Evolutionary conservation across 192 early-diverging fungal species (phyloP).

Genomic region (Backusella psychrophila): DNA sequence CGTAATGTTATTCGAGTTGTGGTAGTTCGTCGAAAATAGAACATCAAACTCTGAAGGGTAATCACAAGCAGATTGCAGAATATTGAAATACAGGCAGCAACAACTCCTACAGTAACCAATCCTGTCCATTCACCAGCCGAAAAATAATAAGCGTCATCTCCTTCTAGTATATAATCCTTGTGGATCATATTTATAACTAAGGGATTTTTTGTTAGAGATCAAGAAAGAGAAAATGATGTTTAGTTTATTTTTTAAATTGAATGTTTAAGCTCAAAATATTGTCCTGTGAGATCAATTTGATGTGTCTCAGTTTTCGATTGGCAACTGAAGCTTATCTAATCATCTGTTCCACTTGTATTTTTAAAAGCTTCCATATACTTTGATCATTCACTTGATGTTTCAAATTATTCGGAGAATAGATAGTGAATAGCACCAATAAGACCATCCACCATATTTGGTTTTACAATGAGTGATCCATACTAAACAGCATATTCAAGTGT

Average conservation of each 20-base stretch:
- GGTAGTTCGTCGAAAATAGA: not conserved
- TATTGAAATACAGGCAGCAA: not conserved
- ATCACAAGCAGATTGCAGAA: not conserved
- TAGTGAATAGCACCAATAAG: too few species aligned
- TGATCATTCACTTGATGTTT: not conserved
- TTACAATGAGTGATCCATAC: not conserved
- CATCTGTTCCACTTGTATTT: not conserved
- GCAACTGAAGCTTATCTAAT: not conserved
- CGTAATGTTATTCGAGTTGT: not conserved
- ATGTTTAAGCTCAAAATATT: not conserved
- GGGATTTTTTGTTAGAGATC: not conserved
- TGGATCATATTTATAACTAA: not conserved
- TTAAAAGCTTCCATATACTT: too few species aligned
- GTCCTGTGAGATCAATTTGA: not conserved
- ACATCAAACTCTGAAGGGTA: not conserved
- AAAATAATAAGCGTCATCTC: not conserved
- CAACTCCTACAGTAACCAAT: not conserved
- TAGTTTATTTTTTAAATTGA: not conserved
- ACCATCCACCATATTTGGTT: too few species aligned
- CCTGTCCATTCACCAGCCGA: not conserved
- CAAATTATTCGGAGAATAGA: not conserved
- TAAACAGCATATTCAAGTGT: not conserved
- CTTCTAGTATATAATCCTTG: not conserved
- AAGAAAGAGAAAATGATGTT: not conserved
- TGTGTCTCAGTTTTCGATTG: not conserved